Percentiles rank a stretch among this genome's conserved stretches.
Conservation (phyloP, 352 stramenopile species). For the Phytophthora parvispora region DNA sequence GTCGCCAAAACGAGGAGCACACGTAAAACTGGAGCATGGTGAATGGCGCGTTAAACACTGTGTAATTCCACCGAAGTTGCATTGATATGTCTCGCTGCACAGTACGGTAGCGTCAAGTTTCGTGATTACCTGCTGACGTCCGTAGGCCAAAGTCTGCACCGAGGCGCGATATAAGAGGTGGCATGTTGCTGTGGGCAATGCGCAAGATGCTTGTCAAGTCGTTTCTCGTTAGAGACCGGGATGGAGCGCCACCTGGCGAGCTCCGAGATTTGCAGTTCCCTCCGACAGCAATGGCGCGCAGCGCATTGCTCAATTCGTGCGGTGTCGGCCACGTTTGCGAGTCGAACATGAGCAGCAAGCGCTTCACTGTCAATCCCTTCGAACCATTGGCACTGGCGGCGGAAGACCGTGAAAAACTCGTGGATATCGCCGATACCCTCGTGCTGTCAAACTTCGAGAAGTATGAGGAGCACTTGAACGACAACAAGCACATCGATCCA, state of each 20-base stretch:
- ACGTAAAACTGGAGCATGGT: not conserved
- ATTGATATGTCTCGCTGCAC: too few relatives aligned
- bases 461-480: conserved; percentile 18
- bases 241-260: not conserved
- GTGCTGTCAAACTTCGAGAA: conserved; percentile 13
- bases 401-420: conserved; percentile 12
- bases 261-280: not conserved
- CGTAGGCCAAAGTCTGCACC: not conserved
- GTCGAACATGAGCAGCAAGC: conserved; percentile 15
- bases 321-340: not conserved
- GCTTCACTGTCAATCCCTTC: conserved; percentile 28
- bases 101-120: too few relatives aligned
- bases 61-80: not conserved
- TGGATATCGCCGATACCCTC: conserved; percentile 12
- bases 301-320: not conserved
- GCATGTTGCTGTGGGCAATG: not conserved
- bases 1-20: too few relatives aligned
- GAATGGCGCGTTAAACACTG: not conserved
- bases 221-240: not conserved
- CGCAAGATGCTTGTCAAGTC: not conserved
- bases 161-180: not conserved
- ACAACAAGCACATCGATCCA: conserved; percentile 10
- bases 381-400: conserved; percentile 1
- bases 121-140: too few relatives aligned
- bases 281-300: not conserved